These are phyloP conservation scores for Circinella umbellata DNA, from an alignment of 371 early-diverging fungal genomes.

Conservation along the genomic window DNA sequence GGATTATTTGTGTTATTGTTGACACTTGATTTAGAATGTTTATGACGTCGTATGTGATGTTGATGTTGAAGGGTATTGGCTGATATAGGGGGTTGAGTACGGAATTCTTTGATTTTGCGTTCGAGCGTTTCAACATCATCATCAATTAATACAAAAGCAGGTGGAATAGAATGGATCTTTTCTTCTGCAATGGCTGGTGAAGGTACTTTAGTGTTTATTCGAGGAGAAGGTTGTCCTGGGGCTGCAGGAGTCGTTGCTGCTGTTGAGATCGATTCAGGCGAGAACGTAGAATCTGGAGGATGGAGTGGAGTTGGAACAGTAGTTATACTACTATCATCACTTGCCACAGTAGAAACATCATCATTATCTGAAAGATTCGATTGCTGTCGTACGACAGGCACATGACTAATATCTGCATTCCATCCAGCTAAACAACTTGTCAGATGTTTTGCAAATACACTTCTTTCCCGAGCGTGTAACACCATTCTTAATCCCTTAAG, in stretches of 20 bases:
- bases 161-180: conserved; percentile 42
- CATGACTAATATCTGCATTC: conserved; percentile 62
- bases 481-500: conserved; percentile 58
- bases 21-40: conserved; percentile 31
- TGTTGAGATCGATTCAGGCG: background rate
- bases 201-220: conserved; percentile 18
- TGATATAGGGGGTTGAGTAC: conserved; percentile 34
- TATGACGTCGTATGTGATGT: conserved; percentile 32
- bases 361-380: conserved; percentile 1
- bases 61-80: conserved; percentile 21
- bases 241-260: conserved; percentile 9
- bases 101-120: conserved; percentile 47
- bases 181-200: conserved; percentile 44
- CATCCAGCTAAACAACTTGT: conserved; percentile 61
- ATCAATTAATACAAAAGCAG: conserved; percentile 67
- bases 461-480: conserved; percentile 58
- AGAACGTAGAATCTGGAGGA: background rate
- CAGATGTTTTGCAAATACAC: conserved; percentile 64
- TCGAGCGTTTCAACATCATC: conserved; percentile 60
- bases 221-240: background rate
- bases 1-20: conserved; percentile 4
- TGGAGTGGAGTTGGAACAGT: background rate
- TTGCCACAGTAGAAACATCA: background rate
- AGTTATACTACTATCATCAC: background rate
- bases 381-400: conserved; percentile 34